A percentile compares a stretch with the other conserved stretches of the same genome.
Conservation (phyloP, 2,329 filamentous ascomycete species). For the Penicillium sp. region DNA sequence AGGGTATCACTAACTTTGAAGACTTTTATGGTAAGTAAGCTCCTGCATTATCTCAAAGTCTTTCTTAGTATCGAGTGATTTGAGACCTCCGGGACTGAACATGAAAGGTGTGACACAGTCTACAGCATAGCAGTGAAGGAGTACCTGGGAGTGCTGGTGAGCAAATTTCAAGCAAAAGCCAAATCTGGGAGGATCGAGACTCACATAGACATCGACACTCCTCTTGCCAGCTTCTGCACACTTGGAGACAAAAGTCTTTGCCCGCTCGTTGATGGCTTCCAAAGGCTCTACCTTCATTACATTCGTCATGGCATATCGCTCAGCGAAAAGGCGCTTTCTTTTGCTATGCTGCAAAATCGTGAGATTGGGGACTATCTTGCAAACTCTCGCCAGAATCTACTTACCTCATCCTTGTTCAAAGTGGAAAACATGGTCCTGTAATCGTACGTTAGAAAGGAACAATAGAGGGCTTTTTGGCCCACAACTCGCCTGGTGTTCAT, state of each 20-base stretch:
- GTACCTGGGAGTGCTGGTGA: constrained; percentile 27
- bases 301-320: constrained; percentile 70
- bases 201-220: constrained; percentile 64
- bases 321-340: constrained; percentile 64
- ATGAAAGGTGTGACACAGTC: constrained; percentile 70
- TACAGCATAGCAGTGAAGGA: constrained; percentile 67
- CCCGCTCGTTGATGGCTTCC: constrained; percentile 60
- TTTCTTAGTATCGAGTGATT: constrained; percentile 57
- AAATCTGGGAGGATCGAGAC: constrained; percentile 5
- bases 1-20: constrained; percentile 57
- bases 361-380: background rate
- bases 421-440: constrained; percentile 44
- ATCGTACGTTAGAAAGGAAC: background rate
- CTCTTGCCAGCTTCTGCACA: constrained; percentile 49
- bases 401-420: constrained; percentile 28
- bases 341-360: constrained; percentile 57
- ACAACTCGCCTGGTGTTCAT: constrained; percentile 31
- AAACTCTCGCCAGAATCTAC: background rate
- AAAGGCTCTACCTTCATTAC: constrained; percentile 60
- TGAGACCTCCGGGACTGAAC: constrained; percentile 66
- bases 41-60: constrained; percentile 70
- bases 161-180: background rate
- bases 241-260: constrained; percentile 57
- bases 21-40: constrained; percentile 66
- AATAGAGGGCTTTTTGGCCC: background rate